Evolutionary conservation across 176 grass and related monocot species (phyloP), one percentile per base, ranked within the genome.

Genomic region (Oryza australiensis): DNA sequence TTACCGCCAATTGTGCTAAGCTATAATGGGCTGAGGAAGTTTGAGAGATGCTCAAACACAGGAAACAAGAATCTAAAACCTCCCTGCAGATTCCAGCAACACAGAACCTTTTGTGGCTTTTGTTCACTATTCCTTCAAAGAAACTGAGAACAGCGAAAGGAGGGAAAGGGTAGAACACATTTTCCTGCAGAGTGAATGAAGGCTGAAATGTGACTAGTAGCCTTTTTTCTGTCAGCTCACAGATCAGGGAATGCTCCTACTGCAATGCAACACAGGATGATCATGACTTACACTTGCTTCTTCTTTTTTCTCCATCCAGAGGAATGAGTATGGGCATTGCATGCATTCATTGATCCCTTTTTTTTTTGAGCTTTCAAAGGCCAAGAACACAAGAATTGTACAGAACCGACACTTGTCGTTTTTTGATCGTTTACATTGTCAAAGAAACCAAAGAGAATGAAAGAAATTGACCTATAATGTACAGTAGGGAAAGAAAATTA

Each of bases 101-200:
- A 64, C 26, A 73, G 23, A 73, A 7, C 34, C 69, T 82, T 77
- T 64, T 64, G 74, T 42, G 23, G 14, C 74, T 26, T 77, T 64
- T 63, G 62, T 42, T 77, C 57, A 64, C 14, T 42, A 40, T 41
- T 63, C 38, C 27, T 73, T 10, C 51, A 59, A 18, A 22, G 43
- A 46, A 55, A 55, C 7, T 55, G 20, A 55, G 13, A 40, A 60
- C 32, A 40, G n/a, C 22, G 32, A 51, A 72, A 42, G 23, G 34
- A 71, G 49, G 34, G n/a, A 77, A 76, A 42, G 73, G 28, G 49
- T 40, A 55, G 63, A 80, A 14, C 70, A 60, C 32, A 68, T 80
- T 86, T 64, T 23, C 11, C 59, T 72, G 45, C 76, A 79, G 43
- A 26, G 43, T 28, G 71, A 84, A 88, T 75, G 81, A 84, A 88